A percentile compares a stretch with the other conserved stretches of the same genome.
Evolutionary conservation across 352 stramenopile genomes (phyloP).

Genomic region (Pythium myriotylum): DNA sequence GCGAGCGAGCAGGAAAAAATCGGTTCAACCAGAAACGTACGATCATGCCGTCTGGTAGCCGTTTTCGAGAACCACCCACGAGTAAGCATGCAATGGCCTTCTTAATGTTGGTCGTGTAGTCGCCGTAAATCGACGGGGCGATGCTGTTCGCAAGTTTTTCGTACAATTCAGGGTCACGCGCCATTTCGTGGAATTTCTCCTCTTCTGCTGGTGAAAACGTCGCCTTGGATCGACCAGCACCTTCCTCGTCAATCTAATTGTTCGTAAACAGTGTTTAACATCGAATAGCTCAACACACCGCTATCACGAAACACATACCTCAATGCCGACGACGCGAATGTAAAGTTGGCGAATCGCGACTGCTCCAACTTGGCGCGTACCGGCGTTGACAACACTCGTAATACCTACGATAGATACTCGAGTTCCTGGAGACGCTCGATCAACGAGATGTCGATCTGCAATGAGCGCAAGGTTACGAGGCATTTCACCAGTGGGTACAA

Average conservation of each 20-base stretch:
- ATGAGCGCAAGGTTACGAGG: conserved; percentile 95
- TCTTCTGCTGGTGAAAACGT: conserved; percentile 97
- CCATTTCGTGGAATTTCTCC: conserved; percentile 96
- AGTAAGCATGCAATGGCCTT: conserved; percentile 96
- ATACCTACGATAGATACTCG: conserved; percentile 96
- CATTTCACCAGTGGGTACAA: conserved; percentile 99
- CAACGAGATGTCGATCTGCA: conserved; percentile 95
- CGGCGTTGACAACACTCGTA: conserved; percentile 92
- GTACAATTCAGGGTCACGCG: conserved; percentile 91
- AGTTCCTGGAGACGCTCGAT: conserved; percentile 95
- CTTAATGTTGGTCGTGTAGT: conserved; percentile 98
- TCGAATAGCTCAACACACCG: not conserved
- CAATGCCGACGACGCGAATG: conserved; percentile 95
- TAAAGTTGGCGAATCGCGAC: conserved; percentile 94
- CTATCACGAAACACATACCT: conserved; percentile 37
- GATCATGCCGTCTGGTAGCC: conserved; percentile 95
- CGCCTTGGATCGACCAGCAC: conserved; percentile 83
- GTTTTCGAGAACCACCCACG: conserved; percentile 93
- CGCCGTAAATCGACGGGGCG: conserved; percentile 94
- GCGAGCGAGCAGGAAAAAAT: too few species aligned
- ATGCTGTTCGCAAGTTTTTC: conserved; percentile 91
- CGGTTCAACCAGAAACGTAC: too few species aligned
- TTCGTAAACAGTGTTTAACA: not conserved
- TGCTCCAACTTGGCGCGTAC: conserved; percentile 72
- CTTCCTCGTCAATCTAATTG: conserved; percentile 87